These are phyloP conservation scores for Murraya paniculata DNA, from an alignment of 345 rosid genomes.

Conservation along the genomic window DNA sequence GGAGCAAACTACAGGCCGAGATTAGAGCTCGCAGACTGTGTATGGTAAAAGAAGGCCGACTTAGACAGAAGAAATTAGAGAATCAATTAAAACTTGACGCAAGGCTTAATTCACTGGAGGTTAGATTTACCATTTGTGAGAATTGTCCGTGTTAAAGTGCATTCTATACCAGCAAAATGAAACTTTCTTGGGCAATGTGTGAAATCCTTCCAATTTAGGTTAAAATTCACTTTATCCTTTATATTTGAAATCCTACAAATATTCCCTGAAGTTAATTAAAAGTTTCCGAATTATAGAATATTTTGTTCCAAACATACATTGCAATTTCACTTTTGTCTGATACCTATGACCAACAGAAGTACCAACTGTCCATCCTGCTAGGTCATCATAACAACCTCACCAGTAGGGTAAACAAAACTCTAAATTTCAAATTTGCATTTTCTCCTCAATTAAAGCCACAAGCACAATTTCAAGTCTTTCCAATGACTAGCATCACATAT, in stretches of 20 bases:
- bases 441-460: background rate
- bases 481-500: background rate
- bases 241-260: background rate
- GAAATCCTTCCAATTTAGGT: background rate
- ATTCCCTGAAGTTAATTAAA: background rate
- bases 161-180: background rate
- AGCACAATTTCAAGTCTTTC: background rate
- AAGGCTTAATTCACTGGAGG: conserved; percentile 85
- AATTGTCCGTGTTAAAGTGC: background rate
- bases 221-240: background rate
- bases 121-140: conserved; percentile 17
- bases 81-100: conserved; percentile 95
- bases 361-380: background rate
- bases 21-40: conserved; percentile 62
- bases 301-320: background rate
- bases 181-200: background rate
- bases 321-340: background rate
- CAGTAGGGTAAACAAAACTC: background rate
- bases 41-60: conserved; percentile 79
- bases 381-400: background rate
- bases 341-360: background rate
- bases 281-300: background rate
- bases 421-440: background rate
- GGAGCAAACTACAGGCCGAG: conserved; percentile 78
- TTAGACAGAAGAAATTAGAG: conserved; percentile 78